phyloP scores from a whole-genome alignment of 192 early-diverging fungal genomes.

The Umbelopsis vinacea region DNA sequence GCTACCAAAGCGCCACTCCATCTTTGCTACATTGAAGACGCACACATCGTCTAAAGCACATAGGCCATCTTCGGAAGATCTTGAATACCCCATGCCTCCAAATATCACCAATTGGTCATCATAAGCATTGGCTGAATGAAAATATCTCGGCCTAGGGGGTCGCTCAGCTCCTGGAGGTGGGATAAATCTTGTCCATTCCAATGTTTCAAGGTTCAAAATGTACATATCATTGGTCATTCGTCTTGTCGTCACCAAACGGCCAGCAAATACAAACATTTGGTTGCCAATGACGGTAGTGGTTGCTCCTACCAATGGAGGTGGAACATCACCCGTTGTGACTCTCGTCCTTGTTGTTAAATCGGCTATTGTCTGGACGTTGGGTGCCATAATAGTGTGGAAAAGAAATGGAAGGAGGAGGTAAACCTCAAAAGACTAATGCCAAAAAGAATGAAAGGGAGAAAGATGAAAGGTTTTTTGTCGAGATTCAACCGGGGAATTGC shows the following conservation, averaged over 20 bases:
- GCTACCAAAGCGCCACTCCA: slow-evolving; percentile 63
- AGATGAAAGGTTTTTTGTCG: neutral
- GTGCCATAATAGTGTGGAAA: neutral
- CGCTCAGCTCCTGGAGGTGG: slow-evolving; percentile 42
- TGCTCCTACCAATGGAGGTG: slow-evolving; percentile 76
- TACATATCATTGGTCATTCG: slow-evolving; percentile 76
- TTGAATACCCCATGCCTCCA: slow-evolving; percentile 80
- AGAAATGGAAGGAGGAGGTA: neutral
- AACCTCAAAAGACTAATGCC: neutral
- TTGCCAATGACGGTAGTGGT: slow-evolving; percentile 71
- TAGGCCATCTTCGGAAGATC: slow-evolving; percentile 54
- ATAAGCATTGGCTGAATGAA: slow-evolving; percentile 78
- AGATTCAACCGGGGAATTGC: neutral
- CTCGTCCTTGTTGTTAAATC: slow-evolving; percentile 39
- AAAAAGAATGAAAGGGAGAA: neutral
- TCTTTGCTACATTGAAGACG: slow-evolving; percentile 68
- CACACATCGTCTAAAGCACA: slow-evolving; percentile 73
- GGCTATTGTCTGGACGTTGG: slow-evolving; percentile 28
- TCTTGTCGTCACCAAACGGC: slow-evolving; percentile 68
- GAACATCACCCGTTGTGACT: slow-evolving; percentile 67
- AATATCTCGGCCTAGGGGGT: slow-evolving; percentile 65
- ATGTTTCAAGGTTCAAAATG: slow-evolving; percentile 66
- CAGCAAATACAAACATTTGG: slow-evolving; percentile 72
- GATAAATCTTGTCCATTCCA: slow-evolving; percentile 60
- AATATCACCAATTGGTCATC: slow-evolving; percentile 71